phyloP scores from a whole-genome alignment of 768 basidiomycete genomes.

The Auricularia sp. region DNA sequence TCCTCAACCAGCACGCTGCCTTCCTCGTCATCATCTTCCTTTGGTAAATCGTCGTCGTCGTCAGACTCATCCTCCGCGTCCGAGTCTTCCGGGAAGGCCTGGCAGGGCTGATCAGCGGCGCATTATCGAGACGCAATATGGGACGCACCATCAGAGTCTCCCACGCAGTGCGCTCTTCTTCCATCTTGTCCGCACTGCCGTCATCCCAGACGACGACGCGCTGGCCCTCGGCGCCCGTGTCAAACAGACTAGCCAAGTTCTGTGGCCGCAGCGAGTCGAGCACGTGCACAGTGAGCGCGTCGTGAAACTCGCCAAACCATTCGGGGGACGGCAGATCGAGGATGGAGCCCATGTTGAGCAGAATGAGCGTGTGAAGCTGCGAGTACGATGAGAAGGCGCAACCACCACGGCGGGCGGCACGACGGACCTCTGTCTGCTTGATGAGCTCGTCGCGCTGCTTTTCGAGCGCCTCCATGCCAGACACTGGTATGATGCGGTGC shows the following conservation, averaged over 20 bases:
- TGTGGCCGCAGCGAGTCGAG: slow-evolving; percentile 91
- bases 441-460: slow-evolving; percentile 54
- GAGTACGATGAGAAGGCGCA: slow-evolving; percentile 1
- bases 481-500: slow-evolving; percentile 82
- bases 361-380: slow-evolving; percentile 79
- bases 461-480: slow-evolving; percentile 72
- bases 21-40: slow-evolving; percentile 30
- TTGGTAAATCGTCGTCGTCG: slow-evolving; percentile 19
- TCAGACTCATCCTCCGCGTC: slow-evolving; percentile 41
- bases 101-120: neutral
- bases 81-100: slow-evolving; percentile 78
- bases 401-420: slow-evolving; percentile 1
- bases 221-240: slow-evolving; percentile 43
- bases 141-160: slow-evolving; percentile 65
- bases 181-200: slow-evolving; percentile 61
- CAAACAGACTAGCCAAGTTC: slow-evolving; percentile 81
- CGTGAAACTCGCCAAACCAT: slow-evolving; percentile 68
- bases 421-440: slow-evolving; percentile 53
- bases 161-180: slow-evolving; percentile 71
- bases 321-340: slow-evolving; percentile 65
- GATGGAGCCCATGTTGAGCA: slow-evolving; percentile 87
- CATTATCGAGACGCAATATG: neutral
- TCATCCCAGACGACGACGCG: slow-evolving; percentile 90
- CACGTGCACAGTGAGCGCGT: slow-evolving; percentile 69
- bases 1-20: slow-evolving; percentile 15